Conservation (phyloP, 2,329 filamentous ascomycete species). For the Sclerotinia spermophila region DNA sequence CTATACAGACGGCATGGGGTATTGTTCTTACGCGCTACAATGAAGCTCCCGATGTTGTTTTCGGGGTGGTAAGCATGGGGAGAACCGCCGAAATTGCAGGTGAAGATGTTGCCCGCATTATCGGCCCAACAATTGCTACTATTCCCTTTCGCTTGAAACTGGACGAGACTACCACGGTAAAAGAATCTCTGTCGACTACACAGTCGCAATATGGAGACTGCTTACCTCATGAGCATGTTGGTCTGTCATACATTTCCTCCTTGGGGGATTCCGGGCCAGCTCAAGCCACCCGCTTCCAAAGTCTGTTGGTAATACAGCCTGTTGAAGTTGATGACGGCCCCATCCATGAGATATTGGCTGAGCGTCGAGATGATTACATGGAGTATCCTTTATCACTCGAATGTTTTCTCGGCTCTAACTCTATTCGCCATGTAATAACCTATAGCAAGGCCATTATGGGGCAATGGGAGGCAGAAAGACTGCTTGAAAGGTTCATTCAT, state of each 20-base stretch:
- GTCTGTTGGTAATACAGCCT: background rate
- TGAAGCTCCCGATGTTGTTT: conserved; percentile 40
- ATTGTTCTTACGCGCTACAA: conserved; percentile 40
- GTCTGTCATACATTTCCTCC: background rate
- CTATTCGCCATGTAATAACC: background rate
- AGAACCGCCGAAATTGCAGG: conserved; percentile 35
- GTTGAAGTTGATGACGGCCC: background rate
- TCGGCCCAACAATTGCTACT: background rate
- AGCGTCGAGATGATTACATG: background rate
- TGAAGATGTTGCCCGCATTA: background rate
- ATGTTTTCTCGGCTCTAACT: background rate
- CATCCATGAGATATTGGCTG: background rate
- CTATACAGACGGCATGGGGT: conserved; percentile 38
- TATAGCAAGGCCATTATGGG: background rate
- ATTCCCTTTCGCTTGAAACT: background rate
- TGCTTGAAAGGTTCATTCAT: background rate
- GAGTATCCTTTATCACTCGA: background rate
- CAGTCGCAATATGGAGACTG: background rate
- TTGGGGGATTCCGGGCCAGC: background rate
- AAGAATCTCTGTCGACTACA: background rate
- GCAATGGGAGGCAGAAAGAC: background rate
- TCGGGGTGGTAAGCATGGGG: conserved; percentile 44
- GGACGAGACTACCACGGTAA: background rate
- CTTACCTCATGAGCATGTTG: background rate
- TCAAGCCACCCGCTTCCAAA: background rate